A percentile compares a stretch with the other conserved stretches of the same genome.
phyloP scores from a whole-genome alignment of 2,329 filamentous ascomycete genomes.

The Plectosphaerella plurivora region DNA sequence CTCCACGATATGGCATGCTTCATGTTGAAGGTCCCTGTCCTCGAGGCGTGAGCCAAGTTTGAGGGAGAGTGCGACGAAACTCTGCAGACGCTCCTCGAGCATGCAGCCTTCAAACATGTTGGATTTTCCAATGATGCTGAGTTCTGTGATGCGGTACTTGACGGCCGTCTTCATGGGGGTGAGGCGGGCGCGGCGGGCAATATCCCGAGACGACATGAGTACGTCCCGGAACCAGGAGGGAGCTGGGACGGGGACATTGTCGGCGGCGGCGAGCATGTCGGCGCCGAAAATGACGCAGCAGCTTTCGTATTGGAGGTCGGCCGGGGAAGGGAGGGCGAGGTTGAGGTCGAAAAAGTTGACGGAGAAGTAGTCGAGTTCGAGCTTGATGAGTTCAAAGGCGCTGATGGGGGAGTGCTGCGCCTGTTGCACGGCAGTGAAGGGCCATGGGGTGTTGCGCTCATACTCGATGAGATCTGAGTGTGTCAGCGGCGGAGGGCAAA shows the following conservation, averaged over 20 bases:
- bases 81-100: slow-evolving; percentile 7
- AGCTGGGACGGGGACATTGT: slow-evolving; percentile 2
- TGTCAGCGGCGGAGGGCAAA: not conserved
- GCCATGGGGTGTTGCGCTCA: slow-evolving; percentile 27
- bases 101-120: slow-evolving; percentile 7
- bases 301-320: slow-evolving; percentile 8
- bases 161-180: slow-evolving; percentile 15
- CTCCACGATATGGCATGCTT: slow-evolving; percentile 6
- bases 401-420: slow-evolving; percentile 10
- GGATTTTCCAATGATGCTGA: slow-evolving; percentile 9
- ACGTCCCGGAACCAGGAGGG: slow-evolving; percentile 21
- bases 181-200: slow-evolving; percentile 13
- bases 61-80: slow-evolving; percentile 5
- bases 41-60: not conserved
- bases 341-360: not conserved
- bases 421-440: slow-evolving; percentile 18
- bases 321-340: not conserved
- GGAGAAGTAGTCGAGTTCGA: slow-evolving; percentile 6
- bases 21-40: slow-evolving; percentile 3
- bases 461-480: slow-evolving; percentile 25
- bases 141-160: slow-evolving; percentile 6
- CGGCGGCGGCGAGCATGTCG: slow-evolving; percentile 2
- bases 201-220: slow-evolving; percentile 18
- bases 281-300: slow-evolving; percentile 8
- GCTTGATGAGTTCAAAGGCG: slow-evolving; percentile 9